Conservation (phyloP, 2,329 filamentous ascomycete genomes). For the Ophiocordyceps australis region DNA sequence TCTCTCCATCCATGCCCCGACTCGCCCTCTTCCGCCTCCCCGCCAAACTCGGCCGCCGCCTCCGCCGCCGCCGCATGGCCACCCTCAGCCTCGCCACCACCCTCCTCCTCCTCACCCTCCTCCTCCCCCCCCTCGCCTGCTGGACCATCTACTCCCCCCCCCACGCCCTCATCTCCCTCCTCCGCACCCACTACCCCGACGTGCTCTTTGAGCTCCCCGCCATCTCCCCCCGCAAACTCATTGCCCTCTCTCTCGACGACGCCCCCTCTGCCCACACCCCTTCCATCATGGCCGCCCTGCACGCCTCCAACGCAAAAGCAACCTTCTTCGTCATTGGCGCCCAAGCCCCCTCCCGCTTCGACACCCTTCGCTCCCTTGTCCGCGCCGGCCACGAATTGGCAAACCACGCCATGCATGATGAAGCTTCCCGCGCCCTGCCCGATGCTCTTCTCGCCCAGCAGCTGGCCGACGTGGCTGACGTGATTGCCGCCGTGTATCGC, state of each 20-base stretch:
- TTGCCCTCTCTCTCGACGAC: conserved; percentile 80
- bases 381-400: conserved; percentile 51
- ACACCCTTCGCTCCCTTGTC: conserved; percentile 37
- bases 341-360: conserved; percentile 43
- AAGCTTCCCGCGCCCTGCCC: conserved; percentile 46
- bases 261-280: conserved; percentile 56
- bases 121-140: conserved; percentile 23
- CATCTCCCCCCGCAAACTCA: conserved; percentile 35
- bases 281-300: conserved; percentile 52
- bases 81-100: conserved; percentile 6
- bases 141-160: conserved; percentile 76
- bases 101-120: conserved; percentile 17
- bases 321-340: conserved; percentile 83
- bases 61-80: neutral
- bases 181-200: conserved; percentile 55
- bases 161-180: conserved; percentile 46
- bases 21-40: neutral
- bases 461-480: conserved; percentile 43
- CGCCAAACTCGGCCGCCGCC: too few relatives aligned
- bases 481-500: conserved; percentile 38
- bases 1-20: too few relatives aligned
- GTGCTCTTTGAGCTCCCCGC: conserved; percentile 56
- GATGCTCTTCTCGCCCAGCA: conserved; percentile 41
- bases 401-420: conserved; percentile 83
- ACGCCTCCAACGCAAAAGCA: conserved; percentile 46